A percentile compares a stretch with the other conserved stretches of the same genome.
phyloP scores from a whole-genome alignment of 2,329 filamentous ascomycete species.

The Sporothrix brunneoviolacea region DNA sequence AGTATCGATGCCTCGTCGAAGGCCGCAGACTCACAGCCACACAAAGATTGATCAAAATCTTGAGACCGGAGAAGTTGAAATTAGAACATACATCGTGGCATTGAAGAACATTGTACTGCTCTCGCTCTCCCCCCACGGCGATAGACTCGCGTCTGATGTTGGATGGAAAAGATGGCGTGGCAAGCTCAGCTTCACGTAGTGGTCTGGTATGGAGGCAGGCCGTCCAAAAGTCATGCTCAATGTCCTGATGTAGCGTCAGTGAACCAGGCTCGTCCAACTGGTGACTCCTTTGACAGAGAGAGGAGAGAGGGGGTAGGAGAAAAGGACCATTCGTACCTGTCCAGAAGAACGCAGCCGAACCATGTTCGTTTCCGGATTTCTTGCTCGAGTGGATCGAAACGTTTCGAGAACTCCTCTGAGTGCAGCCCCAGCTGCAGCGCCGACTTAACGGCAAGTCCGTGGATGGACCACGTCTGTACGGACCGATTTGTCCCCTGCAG shows the following conservation, averaged over 20 bases:
- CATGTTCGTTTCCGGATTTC: conserved; percentile 43
- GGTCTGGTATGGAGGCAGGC: conserved; percentile 23
- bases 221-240: conserved; percentile 47
- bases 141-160: neutral
- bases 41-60: no score
- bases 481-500: conserved; percentile 48
- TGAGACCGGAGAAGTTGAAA: no score
- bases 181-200: neutral
- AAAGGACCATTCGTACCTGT: no score
- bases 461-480: conserved; percentile 46
- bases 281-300: no score
- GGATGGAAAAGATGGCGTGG: neutral
- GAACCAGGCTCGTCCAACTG: no score
- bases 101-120: no score
- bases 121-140: no score
- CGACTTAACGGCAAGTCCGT: conserved; percentile 44
- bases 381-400: conserved; percentile 32
- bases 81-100: no score
- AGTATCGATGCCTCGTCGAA: neutral
- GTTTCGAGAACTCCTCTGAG: conserved; percentile 30
- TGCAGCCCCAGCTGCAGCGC: conserved; percentile 47
- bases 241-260: no score
- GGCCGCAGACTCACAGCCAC: no score
- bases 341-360: conserved; percentile 42
- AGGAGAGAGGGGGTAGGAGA: no score